Evolutionary conservation across 352 stramenopile species (phyloP), one percentile per base, ranked within the genome.

Genomic region (Globisporangium middletonii): DNA sequence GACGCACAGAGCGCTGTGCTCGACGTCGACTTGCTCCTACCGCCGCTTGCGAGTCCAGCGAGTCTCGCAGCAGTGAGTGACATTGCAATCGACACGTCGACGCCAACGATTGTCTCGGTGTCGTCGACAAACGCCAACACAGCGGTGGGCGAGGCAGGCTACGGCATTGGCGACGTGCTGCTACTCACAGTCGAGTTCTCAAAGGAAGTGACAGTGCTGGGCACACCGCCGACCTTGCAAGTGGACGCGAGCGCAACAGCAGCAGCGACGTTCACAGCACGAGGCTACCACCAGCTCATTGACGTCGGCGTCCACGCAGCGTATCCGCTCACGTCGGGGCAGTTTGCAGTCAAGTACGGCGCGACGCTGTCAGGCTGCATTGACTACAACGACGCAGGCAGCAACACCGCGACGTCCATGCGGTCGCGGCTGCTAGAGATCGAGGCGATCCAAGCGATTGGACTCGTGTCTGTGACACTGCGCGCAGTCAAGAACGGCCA

Each of bases 171-270:
- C 2, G 82, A 93, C 43, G 70, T 88, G 9, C 60, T 95, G 23
- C 70, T 90, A 19, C 65, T 95, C 26, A 62, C 75, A 3, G 80
- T 92, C 18, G 56, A 67, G 18, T 94, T 88, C 41, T 88, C 83
- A 0, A 67, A 63, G 2, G 75, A 85, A 18, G 70, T 95, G 1
- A 33, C 57, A 4, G 75, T 92, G 2, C 45, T 60, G 2, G 82
- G 77, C 0, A 50, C 60, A 16, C 13, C 19, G 12, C 78, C 80
- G 2, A 73, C 60, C 0, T 50, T 93, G 11, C 15, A 52, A 1
- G 50, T 93, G 0, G 89, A 81, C 28, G 83, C 79, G 0, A 75
- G 70, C 8, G 73, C 75, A 0, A 67, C 54, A 1, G 58, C 58
- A 18, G 8, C 37, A 2, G 83, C 81, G 2, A 62, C 26, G 1